Evolutionary conservation across 129 eudicot genomes (phyloP).

Genomic region (Centaurea solstitialis): DNA sequence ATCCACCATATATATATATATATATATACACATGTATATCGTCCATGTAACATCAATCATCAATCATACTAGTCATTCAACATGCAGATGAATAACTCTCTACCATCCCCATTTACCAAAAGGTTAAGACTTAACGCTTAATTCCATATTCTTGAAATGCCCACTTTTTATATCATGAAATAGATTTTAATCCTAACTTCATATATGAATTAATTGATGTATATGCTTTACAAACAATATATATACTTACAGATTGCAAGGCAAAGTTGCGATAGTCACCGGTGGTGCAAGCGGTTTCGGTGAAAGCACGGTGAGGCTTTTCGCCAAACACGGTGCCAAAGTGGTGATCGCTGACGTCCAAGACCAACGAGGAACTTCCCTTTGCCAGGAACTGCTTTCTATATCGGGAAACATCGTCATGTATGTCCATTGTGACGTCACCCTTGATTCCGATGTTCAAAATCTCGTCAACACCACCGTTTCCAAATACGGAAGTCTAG

Average conservation of each 20-base stretch:
- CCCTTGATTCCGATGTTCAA: constrained; percentile 48
- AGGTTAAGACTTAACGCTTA: not conserved
- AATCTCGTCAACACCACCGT: constrained; percentile 46
- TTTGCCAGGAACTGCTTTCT: constrained; percentile 36
- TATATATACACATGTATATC: not conserved
- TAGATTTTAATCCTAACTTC: not conserved
- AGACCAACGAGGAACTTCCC: constrained; percentile 46
- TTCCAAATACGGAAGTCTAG: constrained; percentile 51
- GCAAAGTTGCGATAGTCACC: constrained; percentile 77
- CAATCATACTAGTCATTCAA: not conserved
- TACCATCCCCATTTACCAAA: not conserved
- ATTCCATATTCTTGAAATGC: not conserved
- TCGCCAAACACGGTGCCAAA: constrained; percentile 57
- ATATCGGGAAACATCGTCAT: constrained; percentile 13
- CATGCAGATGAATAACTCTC: not conserved
- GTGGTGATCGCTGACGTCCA: constrained; percentile 76
- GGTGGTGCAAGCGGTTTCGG: constrained; percentile 93
- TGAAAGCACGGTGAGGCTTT: constrained; percentile 59
- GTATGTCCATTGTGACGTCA: constrained; percentile 65
- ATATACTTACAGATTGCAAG: constrained; percentile 50
- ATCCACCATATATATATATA: too few relatives aligned
- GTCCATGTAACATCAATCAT: not conserved
- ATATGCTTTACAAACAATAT: not conserved
- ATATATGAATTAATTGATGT: not conserved
- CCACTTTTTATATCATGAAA: not conserved